Base-by-base conservation (phyloP, 768 basidiomycete genomes). In the Lentinula sp. region DNA sequence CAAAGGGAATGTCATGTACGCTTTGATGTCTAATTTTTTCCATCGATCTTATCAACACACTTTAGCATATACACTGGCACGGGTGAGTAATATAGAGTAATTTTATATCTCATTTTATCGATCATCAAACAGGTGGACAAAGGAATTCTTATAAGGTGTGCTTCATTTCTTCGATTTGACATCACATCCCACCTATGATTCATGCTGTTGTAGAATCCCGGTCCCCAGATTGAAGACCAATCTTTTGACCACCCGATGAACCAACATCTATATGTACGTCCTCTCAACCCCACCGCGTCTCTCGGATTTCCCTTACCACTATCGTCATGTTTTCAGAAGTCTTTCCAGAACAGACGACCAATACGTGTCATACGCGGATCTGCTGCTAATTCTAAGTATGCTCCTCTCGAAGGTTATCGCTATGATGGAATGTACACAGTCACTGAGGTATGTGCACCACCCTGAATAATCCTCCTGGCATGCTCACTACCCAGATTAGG, bases 401-500 rank as follows among this genome's bases (percentile, higher is more conserved):
- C 77, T 1, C 77, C 78, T 18, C 39, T 32, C 16, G 13, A 61
- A 54, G 77, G 76, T 71, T 77, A 64, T 49, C 77, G 78, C 12
- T 80, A 78, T 59, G 78, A 79, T 61, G 78, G 79, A 12, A 69
- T 79, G 12, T 80, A 80, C 64, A 59, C 52, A 9, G 76, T 79
- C 4, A 67, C 70, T 16, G 66, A 66, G 59, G 78, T 77, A 46
- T 28, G 71, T 61, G 23, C 4, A 36, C 4, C 37, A 7, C 42
- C 10, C 42, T 37, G 6, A 36, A 56, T 1, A 56, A 20, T 43
- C 46, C 45, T 43, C 49, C n/a, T 37, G 50, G 62, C 63, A 60
- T 16, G 62, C 61, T 62, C 61, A 60, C 12, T 54, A 39, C 51
- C 42, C 48, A 28, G 60, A 65, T 15, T 20, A 76, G 75, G 72